Evolutionary conservation across 1,284 basidiomycete genomes (phyloP).

Genomic region (Inonotus hispidus): DNA sequence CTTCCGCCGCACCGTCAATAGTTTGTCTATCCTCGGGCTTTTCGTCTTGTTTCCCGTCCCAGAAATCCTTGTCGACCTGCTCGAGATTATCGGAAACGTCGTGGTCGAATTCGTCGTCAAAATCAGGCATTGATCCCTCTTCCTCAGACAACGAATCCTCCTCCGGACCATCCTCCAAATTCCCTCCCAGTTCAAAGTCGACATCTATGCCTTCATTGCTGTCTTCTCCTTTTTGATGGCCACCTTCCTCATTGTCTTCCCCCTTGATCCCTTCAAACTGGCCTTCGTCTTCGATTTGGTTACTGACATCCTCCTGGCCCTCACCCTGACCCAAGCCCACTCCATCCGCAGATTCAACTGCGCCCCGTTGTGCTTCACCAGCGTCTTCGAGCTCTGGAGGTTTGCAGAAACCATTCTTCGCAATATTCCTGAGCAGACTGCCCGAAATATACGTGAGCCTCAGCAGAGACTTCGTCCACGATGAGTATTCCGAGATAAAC

Average conservation of each 20-base stretch:
- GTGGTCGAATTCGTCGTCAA: constrained; percentile 36
- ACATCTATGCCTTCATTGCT: constrained; percentile 53
- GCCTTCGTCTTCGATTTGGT: constrained; percentile 92
- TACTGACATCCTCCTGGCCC: constrained; percentile 83
- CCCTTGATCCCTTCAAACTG: constrained; percentile 89
- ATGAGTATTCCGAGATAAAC: constrained; percentile 48
- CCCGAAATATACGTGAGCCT: constrained; percentile 82
- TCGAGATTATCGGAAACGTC: constrained; percentile 34
- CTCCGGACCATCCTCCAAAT: constrained; percentile 70
- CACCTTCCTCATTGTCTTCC: constrained; percentile 60
- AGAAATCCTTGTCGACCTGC: constrained; percentile 37
- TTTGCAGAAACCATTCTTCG: constrained; percentile 89
- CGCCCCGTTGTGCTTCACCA: constrained; percentile 43
- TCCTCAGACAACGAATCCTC: constrained; percentile 33
- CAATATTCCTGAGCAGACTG: constrained; percentile 69
- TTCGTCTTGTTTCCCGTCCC: constrained; percentile 26
- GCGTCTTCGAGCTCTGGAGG: constrained; percentile 63
- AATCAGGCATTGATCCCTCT: constrained; percentile 24
- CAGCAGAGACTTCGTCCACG: constrained; percentile 77
- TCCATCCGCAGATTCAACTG: constrained; percentile 59
- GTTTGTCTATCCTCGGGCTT: constrained; percentile 19
- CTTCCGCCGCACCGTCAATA: neutral
- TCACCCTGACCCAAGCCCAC: constrained; percentile 84
- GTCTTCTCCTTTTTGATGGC: constrained; percentile 60
- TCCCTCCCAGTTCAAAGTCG: constrained; percentile 66